Evolutionary conservation across 2,329 filamentous ascomycete genomes (phyloP).

Genomic region (Cercospora nicotianae): DNA sequence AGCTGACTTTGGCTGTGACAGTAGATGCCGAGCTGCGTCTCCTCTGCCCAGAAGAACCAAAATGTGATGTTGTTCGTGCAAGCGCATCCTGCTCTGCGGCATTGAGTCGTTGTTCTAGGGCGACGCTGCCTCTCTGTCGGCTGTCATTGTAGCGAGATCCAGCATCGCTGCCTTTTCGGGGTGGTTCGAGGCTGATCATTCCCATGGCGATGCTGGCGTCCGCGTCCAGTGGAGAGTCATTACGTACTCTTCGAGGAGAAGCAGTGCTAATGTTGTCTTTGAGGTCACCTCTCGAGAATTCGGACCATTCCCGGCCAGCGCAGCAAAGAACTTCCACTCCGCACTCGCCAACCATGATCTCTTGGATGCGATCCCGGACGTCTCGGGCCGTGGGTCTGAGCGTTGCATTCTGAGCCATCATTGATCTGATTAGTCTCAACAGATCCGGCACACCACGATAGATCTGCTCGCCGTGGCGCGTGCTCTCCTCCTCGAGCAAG

Average conservation of each 20-base stretch:
- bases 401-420: slow-evolving; percentile 45
- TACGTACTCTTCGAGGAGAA: slow-evolving; percentile 11
- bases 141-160: neutral
- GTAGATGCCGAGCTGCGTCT: slow-evolving; percentile 22
- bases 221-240: slow-evolving; percentile 12
- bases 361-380: slow-evolving; percentile 42
- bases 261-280: slow-evolving; percentile 14
- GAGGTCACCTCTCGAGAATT: slow-evolving; percentile 9
- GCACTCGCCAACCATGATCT: slow-evolving; percentile 33
- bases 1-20: slow-evolving; percentile 24
- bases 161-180: slow-evolving; percentile 18
- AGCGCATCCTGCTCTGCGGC: slow-evolving; percentile 13
- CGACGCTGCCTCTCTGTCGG: slow-evolving; percentile 11
- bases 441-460: slow-evolving; percentile 44
- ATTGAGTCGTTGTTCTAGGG: slow-evolving; percentile 7
- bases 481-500: slow-evolving; percentile 38
- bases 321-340: slow-evolving; percentile 37
- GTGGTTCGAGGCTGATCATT: slow-evolving; percentile 11
- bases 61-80: slow-evolving; percentile 5
- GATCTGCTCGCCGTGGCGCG: slow-evolving; percentile 33
- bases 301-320: slow-evolving; percentile 31
- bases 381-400: slow-evolving; percentile 45
- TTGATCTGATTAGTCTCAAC: slow-evolving; percentile 43
- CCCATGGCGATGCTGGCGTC: slow-evolving; percentile 25
- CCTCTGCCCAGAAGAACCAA: slow-evolving; percentile 1